Evolutionary conservation across 257 asterid species (phyloP).

Genomic region (Mentha longifolia): DNA sequence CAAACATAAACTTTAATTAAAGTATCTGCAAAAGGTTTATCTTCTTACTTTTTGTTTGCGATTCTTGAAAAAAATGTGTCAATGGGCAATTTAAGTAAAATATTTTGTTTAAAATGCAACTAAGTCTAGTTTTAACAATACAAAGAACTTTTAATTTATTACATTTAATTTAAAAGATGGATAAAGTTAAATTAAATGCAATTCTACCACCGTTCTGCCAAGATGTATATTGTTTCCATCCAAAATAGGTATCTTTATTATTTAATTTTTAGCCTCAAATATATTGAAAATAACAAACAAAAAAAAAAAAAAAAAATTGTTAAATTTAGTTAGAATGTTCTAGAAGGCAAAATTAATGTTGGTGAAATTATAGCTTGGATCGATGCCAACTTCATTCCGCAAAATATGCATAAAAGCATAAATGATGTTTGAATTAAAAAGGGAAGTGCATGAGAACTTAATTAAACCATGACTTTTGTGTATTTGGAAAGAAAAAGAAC

Average conservation of each 20-base stretch:
- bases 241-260: no score
- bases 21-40: no score
- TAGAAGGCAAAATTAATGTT: background rate
- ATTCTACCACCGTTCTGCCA: no score
- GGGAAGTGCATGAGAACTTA: background rate
- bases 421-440: constrained; percentile 29
- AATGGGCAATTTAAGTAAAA: background rate
- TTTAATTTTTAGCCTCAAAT: background rate
- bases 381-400: background rate
- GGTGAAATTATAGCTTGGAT: constrained; percentile 6
- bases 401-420: constrained; percentile 14
- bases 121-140: background rate
- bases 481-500: background rate
- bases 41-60: background rate
- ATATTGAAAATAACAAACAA: background rate
- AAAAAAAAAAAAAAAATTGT: background rate
- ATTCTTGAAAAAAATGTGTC: background rate
- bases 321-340: background rate
- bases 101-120: no score
- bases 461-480: constrained; percentile 7
- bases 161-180: no score
- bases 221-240: no score
- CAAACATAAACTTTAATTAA: background rate
- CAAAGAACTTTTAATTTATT: no score
- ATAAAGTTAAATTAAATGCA: no score